Evolutionary conservation across 306 rosid genomes (phyloP).

Genomic region (Oxytropis ochrocephala): DNA sequence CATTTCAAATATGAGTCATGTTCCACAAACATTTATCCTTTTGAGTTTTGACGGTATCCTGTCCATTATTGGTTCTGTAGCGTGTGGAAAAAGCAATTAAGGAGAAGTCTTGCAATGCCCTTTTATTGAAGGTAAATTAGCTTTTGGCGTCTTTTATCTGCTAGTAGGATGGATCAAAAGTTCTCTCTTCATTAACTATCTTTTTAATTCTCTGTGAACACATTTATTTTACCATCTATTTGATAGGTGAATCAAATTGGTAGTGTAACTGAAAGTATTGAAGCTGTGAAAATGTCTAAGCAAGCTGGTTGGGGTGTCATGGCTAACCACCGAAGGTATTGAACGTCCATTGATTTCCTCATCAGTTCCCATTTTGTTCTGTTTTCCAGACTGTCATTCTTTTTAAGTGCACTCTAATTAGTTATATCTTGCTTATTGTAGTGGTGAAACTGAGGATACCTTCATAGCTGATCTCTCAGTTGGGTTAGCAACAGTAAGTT

Average conservation of each 20-base stretch:
- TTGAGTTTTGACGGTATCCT: conserved; percentile 15
- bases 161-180: not conserved
- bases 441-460: conserved; percentile 99
- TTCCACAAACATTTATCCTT: not conserved
- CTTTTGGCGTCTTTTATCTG: not conserved
- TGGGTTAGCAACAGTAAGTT: conserved; percentile 79
- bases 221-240: not conserved
- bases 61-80: conserved; percentile 26
- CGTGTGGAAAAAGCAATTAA: conserved; percentile 93
- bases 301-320: conserved; percentile 97
- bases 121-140: conserved; percentile 70
- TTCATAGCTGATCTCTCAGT: conserved; percentile 97
- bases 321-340: conserved; percentile 94
- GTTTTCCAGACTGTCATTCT: not conserved
- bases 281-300: conserved; percentile 96
- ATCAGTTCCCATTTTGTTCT: not conserved
- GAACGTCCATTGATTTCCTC: not conserved
- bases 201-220: not conserved
- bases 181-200: not conserved
- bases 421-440: conserved; percentile 29
- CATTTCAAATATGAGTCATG: not conserved
- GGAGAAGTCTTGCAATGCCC: conserved; percentile 92
- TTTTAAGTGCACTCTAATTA: not conserved
- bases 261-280: conserved; percentile 89
- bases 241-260: conserved; percentile 89